phyloP scores from a whole-genome alignment of 2,329 filamentous ascomycete species.

The Pestalotiopsis sp. region DNA sequence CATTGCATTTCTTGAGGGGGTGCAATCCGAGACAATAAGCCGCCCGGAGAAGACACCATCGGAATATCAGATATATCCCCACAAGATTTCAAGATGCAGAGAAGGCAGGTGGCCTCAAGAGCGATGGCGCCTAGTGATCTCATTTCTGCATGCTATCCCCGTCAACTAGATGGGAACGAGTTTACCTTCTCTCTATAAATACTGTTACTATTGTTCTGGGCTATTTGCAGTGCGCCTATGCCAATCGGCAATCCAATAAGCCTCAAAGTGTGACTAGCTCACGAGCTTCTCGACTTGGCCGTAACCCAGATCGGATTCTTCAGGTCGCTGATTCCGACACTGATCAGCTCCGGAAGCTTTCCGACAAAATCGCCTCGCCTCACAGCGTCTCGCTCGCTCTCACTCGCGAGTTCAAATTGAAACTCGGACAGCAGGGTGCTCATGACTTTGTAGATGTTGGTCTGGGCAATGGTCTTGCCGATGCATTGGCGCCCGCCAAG shows the following conservation, averaged over 20 bases:
- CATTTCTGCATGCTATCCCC: too few relatives aligned
- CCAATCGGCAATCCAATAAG: background rate
- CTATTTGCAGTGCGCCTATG: too few relatives aligned
- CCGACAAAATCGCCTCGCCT: background rate
- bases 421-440: conserved; percentile 5
- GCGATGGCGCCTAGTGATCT: too few relatives aligned
- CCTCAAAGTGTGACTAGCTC: background rate
- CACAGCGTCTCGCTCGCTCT: background rate
- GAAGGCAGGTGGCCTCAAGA: too few relatives aligned
- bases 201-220: too few relatives aligned
- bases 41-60: too few relatives aligned
- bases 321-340: conserved; percentile 4
- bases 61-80: too few relatives aligned
- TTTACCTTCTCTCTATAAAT: too few relatives aligned
- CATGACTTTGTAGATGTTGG: conserved; percentile 8
- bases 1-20: too few relatives aligned
- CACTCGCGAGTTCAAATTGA: background rate
- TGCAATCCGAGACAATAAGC: too few relatives aligned
- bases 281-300: background rate
- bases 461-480: conserved; percentile 9
- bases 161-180: too few relatives aligned
- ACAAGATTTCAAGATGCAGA: too few relatives aligned
- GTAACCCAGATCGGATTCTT: conserved; percentile 1
- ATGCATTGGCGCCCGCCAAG: conserved; percentile 2
- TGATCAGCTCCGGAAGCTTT: conserved; percentile 3